Percentiles rank a stretch among this genome's conserved stretches.
phyloP scores from a whole-genome alignment of 106 monocot species.

The Phalaenopsis aphrodite region DNA sequence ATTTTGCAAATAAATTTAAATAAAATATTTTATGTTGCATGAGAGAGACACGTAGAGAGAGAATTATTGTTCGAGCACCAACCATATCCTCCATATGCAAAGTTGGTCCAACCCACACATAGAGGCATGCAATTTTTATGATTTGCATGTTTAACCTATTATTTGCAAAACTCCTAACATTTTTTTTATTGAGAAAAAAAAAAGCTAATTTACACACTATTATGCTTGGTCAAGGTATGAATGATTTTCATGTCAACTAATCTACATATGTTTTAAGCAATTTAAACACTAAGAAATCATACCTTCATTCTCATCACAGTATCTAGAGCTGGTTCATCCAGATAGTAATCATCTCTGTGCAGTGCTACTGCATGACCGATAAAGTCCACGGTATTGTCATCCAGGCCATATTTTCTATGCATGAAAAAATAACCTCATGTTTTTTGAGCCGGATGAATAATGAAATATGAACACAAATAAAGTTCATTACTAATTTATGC shows the following conservation, averaged over 20 bases:
- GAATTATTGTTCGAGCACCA: not conserved
- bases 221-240: not conserved
- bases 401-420: constrained; percentile 80
- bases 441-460: not conserved
- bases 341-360: constrained; percentile 81
- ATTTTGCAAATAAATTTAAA: no score
- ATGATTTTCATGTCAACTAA: not conserved
- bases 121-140: no score
- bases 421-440: constrained; percentile 3
- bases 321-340: constrained; percentile 80
- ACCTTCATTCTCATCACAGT: constrained; percentile 98
- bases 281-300: not conserved
- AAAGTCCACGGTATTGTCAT: constrained; percentile 83
- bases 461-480: not conserved
- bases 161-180: no score
- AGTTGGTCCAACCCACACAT: not conserved
- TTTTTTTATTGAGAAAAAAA: no score
- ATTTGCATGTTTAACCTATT: no score
- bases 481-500: not conserved
- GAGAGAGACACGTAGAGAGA: not conserved
- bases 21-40: no score
- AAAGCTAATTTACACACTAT: no score
- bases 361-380: constrained; percentile 92
- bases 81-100: not conserved
- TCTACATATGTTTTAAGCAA: not conserved